phyloP scores from a whole-genome alignment of 768 basidiomycete genomes.

The Royoungia palumana region DNA sequence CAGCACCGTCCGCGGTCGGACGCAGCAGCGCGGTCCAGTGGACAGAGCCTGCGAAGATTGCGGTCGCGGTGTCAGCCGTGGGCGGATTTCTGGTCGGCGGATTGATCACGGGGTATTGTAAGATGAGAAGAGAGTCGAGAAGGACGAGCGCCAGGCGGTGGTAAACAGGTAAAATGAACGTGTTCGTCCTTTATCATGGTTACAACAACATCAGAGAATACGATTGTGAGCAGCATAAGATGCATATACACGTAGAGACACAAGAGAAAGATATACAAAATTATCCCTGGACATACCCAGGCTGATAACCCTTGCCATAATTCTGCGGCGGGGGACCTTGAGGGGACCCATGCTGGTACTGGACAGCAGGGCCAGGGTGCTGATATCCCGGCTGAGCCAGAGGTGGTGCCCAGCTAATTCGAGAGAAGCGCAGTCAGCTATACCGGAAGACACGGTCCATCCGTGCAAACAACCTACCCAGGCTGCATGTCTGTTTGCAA shows the following conservation, averaged over 20 bases:
- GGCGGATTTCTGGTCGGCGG: slow-evolving; percentile 38
- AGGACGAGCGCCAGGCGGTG: slow-evolving; percentile 2
- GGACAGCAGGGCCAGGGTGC: slow-evolving; percentile 27
- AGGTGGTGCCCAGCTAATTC: slow-evolving; percentile 35
- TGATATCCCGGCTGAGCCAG: slow-evolving; percentile 35
- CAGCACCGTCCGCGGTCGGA: slow-evolving; percentile 15
- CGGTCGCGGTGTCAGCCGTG: slow-evolving; percentile 24
- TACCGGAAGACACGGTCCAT: too few relatives aligned
- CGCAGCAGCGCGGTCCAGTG: slow-evolving; percentile 9
- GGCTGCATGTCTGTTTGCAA: slow-evolving; percentile 52
- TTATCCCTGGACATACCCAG: slow-evolving; percentile 25
- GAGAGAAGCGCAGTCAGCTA: neutral
- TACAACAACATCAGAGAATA: neutral
- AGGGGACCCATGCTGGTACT: slow-evolving; percentile 11
- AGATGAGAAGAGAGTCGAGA: slow-evolving; percentile 5
- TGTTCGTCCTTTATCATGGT: neutral
- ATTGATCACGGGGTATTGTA: slow-evolving; percentile 22
- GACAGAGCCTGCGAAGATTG: slow-evolving; percentile 15
- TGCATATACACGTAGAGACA: slow-evolving; percentile 1
- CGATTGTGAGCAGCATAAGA: neutral
- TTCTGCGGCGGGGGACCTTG: slow-evolving; percentile 6
- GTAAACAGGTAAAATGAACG: neutral
- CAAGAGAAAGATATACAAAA: neutral
- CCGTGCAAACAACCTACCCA: slow-evolving; percentile 38
- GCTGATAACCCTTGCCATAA: slow-evolving; percentile 26